Evolutionary conservation across 2,329 filamentous ascomycete species (phyloP).

Genomic region (Epichloe hybrida): DNA sequence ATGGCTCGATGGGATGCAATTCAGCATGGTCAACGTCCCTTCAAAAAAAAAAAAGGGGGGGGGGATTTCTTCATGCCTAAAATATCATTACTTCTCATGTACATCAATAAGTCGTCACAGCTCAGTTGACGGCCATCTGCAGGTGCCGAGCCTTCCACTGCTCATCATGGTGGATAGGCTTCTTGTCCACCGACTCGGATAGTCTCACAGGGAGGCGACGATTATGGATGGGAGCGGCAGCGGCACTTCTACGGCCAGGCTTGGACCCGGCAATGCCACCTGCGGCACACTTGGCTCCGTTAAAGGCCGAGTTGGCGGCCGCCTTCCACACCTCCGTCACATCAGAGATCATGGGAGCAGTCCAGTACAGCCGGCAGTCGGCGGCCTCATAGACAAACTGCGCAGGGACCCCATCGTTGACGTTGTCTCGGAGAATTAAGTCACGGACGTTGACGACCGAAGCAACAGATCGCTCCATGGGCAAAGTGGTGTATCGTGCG

Average conservation of each 20-base stretch:
- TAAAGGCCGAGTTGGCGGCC: constrained; percentile 26
- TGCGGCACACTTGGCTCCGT: constrained; percentile 25
- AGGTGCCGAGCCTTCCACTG: constrained; percentile 3
- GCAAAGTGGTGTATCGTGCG: constrained; percentile 18
- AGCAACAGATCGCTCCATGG: constrained; percentile 18
- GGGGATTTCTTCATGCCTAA: no score
- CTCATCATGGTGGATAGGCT: background rate
- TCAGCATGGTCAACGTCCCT: no score
- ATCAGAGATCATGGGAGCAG: constrained; percentile 32
- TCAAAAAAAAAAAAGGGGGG: no score
- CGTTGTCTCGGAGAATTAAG: constrained; percentile 22
- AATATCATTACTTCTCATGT: no score
- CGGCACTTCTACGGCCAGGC: background rate
- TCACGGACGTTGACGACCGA: constrained; percentile 26
- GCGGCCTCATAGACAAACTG: constrained; percentile 34
- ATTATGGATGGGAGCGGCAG: background rate
- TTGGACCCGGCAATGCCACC: constrained; percentile 16
- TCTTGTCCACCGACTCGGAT: constrained; percentile 3
- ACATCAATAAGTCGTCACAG: background rate
- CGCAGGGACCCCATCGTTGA: constrained; percentile 28
- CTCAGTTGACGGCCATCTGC: constrained; percentile 3
- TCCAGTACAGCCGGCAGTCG: constrained; percentile 39
- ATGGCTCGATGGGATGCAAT: no score
- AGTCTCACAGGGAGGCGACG: background rate
- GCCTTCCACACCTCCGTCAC: constrained; percentile 34